A percentile compares a stretch with the other conserved stretches of the same genome.
These are phyloP conservation scores for Vaucheria bursata DNA, from an alignment of 352 stramenopile species.

Conservation along the genomic window DNA sequence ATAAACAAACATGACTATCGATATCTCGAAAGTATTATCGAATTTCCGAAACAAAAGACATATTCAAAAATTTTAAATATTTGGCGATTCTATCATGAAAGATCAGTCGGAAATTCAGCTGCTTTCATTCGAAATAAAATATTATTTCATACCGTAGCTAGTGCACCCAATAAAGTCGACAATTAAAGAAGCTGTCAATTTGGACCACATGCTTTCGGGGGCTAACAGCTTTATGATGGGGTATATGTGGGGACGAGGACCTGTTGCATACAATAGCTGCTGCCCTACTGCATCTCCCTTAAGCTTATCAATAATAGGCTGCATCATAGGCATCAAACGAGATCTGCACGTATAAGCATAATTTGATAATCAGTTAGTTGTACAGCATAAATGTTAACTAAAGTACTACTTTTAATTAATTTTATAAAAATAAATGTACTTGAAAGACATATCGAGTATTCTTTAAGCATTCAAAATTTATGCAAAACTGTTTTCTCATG, in stretches of 20 bases:
- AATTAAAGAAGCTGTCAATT: constrained; percentile 20
- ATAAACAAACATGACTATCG: not conserved
- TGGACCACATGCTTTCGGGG: constrained; percentile 23
- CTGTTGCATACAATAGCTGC: not conserved
- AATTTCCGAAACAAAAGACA: not conserved
- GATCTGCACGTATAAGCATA: too few species aligned
- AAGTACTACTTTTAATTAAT: too few species aligned
- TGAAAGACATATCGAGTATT: too few species aligned
- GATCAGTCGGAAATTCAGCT: not conserved
- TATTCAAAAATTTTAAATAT: not conserved
- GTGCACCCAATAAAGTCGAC: constrained; percentile 23
- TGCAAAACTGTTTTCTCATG: too few species aligned
- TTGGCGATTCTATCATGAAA: not conserved
- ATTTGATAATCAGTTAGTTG: too few species aligned
- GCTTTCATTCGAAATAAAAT: constrained; percentile 2
- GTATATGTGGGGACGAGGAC: not conserved
- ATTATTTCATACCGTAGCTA: constrained; percentile 17
- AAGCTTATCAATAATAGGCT: not conserved
- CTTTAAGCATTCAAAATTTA: too few species aligned
- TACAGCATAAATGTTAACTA: too few species aligned
- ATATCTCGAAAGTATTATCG: not conserved
- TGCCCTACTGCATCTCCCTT: not conserved
- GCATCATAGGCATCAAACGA: not conserved
- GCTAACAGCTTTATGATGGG: constrained; percentile 14
- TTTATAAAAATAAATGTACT: too few species aligned